Percentiles rank a stretch among this genome's conserved stretches.
These are phyloP conservation scores for Trypanosoma caninum DNA, from an alignment of 208 protist species.

Conservation along the genomic window DNA sequence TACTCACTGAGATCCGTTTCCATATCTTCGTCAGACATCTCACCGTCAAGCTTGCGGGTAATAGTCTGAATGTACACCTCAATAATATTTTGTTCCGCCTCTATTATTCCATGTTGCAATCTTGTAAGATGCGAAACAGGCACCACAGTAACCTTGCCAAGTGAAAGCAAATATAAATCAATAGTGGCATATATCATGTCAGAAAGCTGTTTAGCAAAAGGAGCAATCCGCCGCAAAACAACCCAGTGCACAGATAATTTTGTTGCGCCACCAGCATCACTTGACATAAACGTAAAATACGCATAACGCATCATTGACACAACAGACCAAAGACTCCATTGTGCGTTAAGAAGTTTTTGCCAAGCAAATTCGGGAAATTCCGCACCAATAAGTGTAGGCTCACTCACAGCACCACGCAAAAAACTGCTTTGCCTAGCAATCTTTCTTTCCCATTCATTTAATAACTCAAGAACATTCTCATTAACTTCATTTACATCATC, in stretches of 20 bases:
- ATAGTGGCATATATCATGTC: conserved; percentile 81
- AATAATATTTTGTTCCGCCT: conserved; percentile 67
- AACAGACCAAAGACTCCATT: conserved; percentile 64
- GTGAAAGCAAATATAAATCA: conserved; percentile 78
- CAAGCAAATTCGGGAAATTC: conserved; percentile 75
- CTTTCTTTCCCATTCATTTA: conserved; percentile 76
- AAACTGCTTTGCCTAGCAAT: conserved; percentile 51
- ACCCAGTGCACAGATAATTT: conserved; percentile 89
- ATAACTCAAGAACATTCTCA: conserved; percentile 49
- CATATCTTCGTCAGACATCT: conserved; percentile 31
- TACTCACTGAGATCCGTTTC: conserved; percentile 7
- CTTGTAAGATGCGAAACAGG: conserved; percentile 76
- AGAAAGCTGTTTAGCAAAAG: conserved; percentile 69
- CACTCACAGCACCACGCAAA: conserved; percentile 75
- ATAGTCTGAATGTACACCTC: conserved; percentile 86
- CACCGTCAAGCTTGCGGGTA: conserved; percentile 58
- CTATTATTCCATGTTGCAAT: conserved; percentile 73
- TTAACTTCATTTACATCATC: conserved; percentile 69
- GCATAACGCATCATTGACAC: conserved; percentile 87
- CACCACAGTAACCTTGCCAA: conserved; percentile 73
- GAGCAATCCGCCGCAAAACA: conserved; percentile 82
- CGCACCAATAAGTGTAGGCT: conserved; percentile 78
- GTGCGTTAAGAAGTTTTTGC: conserved; percentile 62
- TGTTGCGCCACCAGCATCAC: conserved; percentile 42
- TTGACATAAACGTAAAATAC: conserved; percentile 86